These are phyloP conservation scores for Rhizopus delemar DNA, from an alignment of 371 early-diverging fungal species.

Conservation along the genomic window DNA sequence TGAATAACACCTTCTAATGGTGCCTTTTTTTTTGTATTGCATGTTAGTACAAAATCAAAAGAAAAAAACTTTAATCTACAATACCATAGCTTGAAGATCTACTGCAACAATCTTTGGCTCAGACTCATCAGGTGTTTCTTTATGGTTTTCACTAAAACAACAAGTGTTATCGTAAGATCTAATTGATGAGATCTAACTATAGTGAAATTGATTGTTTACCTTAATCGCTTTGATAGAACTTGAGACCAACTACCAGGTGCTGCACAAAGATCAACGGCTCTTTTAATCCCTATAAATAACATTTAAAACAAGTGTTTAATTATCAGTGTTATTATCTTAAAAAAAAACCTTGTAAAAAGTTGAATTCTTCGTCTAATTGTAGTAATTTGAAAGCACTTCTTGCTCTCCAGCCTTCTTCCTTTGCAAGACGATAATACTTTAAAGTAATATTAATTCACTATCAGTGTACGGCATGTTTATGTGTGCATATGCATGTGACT, in stretches of 20 bases:
- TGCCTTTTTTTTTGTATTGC: conserved; percentile 48
- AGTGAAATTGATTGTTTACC: neutral
- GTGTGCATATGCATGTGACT: neutral
- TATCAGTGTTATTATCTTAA: neutral
- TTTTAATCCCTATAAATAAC: conserved; percentile 65
- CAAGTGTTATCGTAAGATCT: neutral
- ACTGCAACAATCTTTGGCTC: conserved; percentile 92
- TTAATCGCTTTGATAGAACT: conserved; percentile 77
- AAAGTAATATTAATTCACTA: neutral
- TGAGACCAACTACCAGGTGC: conserved; percentile 99
- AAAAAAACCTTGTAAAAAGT: conserved; percentile 74
- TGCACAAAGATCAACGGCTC: conserved; percentile 98
- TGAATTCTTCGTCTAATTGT: conserved; percentile 61
- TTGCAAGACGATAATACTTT: conserved; percentile 92
- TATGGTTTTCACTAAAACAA: conserved; percentile 55
- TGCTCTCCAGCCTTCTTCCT: conserved; percentile 97
- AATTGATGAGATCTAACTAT: neutral
- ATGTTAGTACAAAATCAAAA: neutral
- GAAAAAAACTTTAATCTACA: no score
- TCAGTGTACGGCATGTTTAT: neutral
- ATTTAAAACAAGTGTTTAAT: neutral
- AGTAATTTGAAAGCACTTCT: conserved; percentile 98
- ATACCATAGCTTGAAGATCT: conserved; percentile 97
- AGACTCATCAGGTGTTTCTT: conserved; percentile 52
- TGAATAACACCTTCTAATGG: conserved; percentile 94